Evolutionary conservation across 139 green algal genomes (phyloP), one percentile per base, ranked within the genome.

Genomic region (Chlorella sorokiniana): DNA sequence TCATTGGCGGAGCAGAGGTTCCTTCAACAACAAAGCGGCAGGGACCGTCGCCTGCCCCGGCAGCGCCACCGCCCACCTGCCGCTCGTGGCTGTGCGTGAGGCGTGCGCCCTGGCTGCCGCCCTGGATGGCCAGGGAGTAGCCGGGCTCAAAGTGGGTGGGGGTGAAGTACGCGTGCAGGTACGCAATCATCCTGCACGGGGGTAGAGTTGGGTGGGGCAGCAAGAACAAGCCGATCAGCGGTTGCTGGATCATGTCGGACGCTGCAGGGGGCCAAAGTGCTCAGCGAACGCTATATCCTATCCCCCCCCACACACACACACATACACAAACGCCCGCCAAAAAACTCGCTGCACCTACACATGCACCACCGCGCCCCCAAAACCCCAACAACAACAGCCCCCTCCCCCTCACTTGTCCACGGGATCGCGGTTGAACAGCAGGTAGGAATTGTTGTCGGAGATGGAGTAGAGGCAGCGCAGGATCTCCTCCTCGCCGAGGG

Each of bases 391-490:
- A 35, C 9, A 9, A 62, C 45, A 10, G 3, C 10, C n/a, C n/a
- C 14, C 31, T 18, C 35, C 18, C 3, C 9, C 48, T 41, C 67
- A 78, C 78, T 87, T 82, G 83, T 96, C 93, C 0, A 96, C 86
- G 27, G 94, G 94, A 87, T 96, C 94, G 29, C 92, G 87, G 88
- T 97, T 98, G 87, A 96, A 98, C 1, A 94, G 82, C 79, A 98
- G 91, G 91, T 92, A 99, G 31, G 85, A 88, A 91, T 98, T 98
- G 91, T 98, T 97, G 90, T 99, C 96, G 33, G 81, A 83, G 70
- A 98, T 92, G 77, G 88, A 94, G 91, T 98, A 98, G 23, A 99
- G 85, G 85, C 90, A 94, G 38, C 76, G 82, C 76, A 97, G 87
- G 44, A 99, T 88, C 16, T 96, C 91, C 22, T 98, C 93, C 64